A percentile compares a stretch with the other conserved stretches of the same genome.
Conservation (phyloP, 1,139 yeast genomes). For the Geotrichum carabidarum region DNA sequence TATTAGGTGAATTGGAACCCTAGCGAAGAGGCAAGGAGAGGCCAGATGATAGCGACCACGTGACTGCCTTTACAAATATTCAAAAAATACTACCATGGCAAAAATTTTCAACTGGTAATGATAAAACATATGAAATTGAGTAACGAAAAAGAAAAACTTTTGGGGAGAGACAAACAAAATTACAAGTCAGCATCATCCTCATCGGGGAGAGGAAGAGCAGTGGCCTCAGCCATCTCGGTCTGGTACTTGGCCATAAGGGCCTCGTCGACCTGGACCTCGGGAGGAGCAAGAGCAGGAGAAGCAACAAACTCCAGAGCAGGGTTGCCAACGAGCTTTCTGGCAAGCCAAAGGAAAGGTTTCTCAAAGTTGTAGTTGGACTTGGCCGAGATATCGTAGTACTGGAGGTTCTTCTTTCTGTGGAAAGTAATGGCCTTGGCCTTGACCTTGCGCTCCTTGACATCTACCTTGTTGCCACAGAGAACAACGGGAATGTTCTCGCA, state of each 20-base stretch:
- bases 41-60: too few relatives aligned
- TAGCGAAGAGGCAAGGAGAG: too few relatives aligned
- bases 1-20: too few relatives aligned
- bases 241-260: slow-evolving; percentile 96
- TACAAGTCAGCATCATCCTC: slow-evolving; percentile 99
- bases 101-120: too few relatives aligned
- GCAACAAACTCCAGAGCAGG: slow-evolving; percentile 97
- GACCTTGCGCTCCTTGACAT: slow-evolving; percentile 98
- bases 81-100: too few relatives aligned
- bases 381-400: slow-evolving; percentile 98
- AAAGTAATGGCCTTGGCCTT: slow-evolving; percentile 99
- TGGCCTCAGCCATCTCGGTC: slow-evolving; percentile 99
- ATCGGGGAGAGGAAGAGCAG: slow-evolving; percentile 98
- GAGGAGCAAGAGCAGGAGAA: slow-evolving; percentile 99
- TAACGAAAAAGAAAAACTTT: slow-evolving; percentile 1
- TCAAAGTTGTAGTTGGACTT: slow-evolving; percentile 99
- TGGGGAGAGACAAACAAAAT: slow-evolving; percentile 23
- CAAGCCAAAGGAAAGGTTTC: slow-evolving; percentile 99
- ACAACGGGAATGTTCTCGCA: slow-evolving; percentile 99
- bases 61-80: too few relatives aligned
- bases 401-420: slow-evolving; percentile 99
- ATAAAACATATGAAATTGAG: too few relatives aligned
- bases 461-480: slow-evolving; percentile 98
- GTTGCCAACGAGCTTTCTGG: slow-evolving; percentile 98
- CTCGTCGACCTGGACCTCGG: slow-evolving; percentile 96